phyloP scores from a whole-genome alignment of 2,329 filamentous ascomycete genomes.

The Macrophomina tecta region DNA sequence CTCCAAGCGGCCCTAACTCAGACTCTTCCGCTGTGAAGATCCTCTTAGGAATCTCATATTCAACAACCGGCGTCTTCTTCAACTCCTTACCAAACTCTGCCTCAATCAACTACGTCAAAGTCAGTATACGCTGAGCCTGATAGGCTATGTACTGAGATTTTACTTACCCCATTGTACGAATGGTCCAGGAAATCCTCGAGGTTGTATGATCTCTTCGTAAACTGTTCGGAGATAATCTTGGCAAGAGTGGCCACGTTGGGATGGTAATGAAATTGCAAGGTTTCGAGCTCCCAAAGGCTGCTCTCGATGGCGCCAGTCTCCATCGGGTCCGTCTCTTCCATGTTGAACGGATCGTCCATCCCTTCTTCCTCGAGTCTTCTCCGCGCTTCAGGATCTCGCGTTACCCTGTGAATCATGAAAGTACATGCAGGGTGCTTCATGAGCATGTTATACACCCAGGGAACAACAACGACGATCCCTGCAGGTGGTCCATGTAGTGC shows the following conservation, averaged over 20 bases:
- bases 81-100: constrained; percentile 82
- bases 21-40: constrained; percentile 64
- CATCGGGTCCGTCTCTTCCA: constrained; percentile 80
- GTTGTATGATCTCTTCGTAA: constrained; percentile 93
- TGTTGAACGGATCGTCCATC: constrained; percentile 77
- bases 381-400: constrained; percentile 63
- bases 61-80: constrained; percentile 85
- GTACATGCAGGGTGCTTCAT: constrained; percentile 88
- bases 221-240: constrained; percentile 94
- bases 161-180: constrained; percentile 78
- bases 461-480: constrained; percentile 85
- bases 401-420: constrained; percentile 90
- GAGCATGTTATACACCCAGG: constrained; percentile 94
- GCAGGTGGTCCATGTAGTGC: constrained; percentile 87
- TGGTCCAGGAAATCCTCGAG: constrained; percentile 98
- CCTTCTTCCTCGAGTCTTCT: constrained; percentile 66
- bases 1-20: constrained; percentile 39
- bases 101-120: constrained; percentile 71
- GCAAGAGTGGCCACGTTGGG: constrained; percentile 94
- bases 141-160: background rate
- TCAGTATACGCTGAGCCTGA: background rate
- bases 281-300: constrained; percentile 92
- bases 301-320: constrained; percentile 87
- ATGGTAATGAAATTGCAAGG: constrained; percentile 90
- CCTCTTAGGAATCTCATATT: constrained; percentile 90